phyloP scores from a whole-genome alignment of 768 basidiomycete species.

The Termitomyces sp. region DNA sequence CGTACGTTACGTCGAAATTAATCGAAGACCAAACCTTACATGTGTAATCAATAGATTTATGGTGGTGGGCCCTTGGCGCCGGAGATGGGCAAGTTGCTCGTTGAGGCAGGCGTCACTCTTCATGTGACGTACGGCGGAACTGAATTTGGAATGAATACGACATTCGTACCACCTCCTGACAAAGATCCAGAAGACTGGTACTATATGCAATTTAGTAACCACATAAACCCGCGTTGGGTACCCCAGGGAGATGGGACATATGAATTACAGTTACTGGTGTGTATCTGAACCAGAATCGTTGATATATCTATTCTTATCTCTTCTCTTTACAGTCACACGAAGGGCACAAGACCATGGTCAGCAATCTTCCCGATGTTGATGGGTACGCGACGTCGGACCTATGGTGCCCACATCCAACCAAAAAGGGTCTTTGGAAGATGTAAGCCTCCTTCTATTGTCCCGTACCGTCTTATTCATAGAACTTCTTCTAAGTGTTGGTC shows the following conservation, averaged over 20 bases:
- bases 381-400: constrained; percentile 7
- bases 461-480: background rate
- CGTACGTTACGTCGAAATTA: background rate
- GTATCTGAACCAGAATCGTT: no score
- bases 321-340: background rate
- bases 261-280: constrained; percentile 35
- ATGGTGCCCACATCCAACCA: constrained; percentile 4
- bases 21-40: background rate
- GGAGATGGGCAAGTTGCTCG: constrained; percentile 12
- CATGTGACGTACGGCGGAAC: constrained; percentile 13
- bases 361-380: constrained; percentile 3
- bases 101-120: constrained; percentile 8
- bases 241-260: constrained; percentile 32
- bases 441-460: background rate
- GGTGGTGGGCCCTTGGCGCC: constrained; percentile 11
- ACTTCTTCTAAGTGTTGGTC: constrained; percentile 31
- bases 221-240: constrained; percentile 25
- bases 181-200: constrained; percentile 16
- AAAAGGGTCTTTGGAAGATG: constrained; percentile 7
- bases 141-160: constrained; percentile 12
- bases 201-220: constrained; percentile 10
- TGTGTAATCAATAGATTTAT: constrained; percentile 1
- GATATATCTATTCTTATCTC: background rate
- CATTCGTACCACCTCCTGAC: constrained; percentile 10
- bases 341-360: background rate